These are phyloP conservation scores for Aspergillus oerlinghausenensis DNA, from an alignment of 2,329 filamentous ascomycete species.

Conservation along the genomic window DNA sequence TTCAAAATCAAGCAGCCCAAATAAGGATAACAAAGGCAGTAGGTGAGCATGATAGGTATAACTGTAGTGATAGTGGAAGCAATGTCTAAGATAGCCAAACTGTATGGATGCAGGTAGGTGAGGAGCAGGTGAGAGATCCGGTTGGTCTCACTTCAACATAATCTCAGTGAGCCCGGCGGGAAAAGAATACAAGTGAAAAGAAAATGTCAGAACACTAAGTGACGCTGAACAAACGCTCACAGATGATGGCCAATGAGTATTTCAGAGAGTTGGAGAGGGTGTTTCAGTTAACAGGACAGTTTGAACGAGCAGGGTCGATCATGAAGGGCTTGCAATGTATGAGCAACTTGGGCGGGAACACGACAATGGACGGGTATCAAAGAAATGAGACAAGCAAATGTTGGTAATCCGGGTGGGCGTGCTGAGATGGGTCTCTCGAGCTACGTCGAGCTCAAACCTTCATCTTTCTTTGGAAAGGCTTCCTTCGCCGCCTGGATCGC, in stretches of 20 bases:
- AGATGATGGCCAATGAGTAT: not conserved
- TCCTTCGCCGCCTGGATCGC: slow-evolving; percentile 22
- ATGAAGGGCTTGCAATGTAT: not conserved
- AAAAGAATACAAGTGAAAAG: not conserved
- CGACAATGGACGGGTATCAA: not conserved
- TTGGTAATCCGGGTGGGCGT: not conserved
- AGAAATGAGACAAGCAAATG: not conserved
- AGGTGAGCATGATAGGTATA: not conserved
- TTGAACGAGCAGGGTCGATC: not conserved
- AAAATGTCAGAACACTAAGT: not conserved
- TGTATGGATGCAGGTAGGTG: not conserved
- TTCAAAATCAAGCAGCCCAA: not conserved
- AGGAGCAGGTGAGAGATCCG: not conserved
- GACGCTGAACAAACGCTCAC: not conserved
- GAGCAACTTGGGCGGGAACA: not conserved
- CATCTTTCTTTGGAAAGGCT: slow-evolving; percentile 6
- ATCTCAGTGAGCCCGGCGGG: not conserved
- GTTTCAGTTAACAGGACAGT: not conserved
- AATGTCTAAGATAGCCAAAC: not conserved
- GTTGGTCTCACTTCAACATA: too few relatives aligned
- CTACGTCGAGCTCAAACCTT: not conserved
- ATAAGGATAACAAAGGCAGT: not conserved
- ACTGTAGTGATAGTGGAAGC: not conserved
- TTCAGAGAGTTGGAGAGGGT: not conserved
- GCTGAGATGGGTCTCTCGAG: not conserved